phyloP scores from a whole-genome alignment of 202 grass and related monocot species.

The Setaria italica region DNA sequence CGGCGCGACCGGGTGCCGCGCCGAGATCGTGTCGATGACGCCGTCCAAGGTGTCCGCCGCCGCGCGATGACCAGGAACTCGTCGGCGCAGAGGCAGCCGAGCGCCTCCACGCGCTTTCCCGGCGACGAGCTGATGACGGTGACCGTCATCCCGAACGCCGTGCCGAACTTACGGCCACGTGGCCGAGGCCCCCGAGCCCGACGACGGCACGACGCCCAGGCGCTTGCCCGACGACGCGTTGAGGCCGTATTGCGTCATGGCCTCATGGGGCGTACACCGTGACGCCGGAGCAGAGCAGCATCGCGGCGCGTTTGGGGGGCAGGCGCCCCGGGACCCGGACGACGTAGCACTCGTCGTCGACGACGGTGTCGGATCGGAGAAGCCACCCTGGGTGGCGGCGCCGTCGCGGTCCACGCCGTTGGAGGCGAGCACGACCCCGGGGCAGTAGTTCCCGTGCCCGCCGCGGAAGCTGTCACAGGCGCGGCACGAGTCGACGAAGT shows the following conservation, averaged over 20 bases:
- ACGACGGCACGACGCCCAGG: conserved; percentile 34
- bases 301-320: conserved; percentile 70
- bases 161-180: conserved; percentile 56
- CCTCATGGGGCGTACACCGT: conserved; percentile 73
- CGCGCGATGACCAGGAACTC: conserved; percentile 34
- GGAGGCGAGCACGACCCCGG: neutral
- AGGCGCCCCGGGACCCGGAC: neutral
- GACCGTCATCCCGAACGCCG: conserved; percentile 36
- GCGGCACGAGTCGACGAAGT: neutral
- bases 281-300: conserved; percentile 77
- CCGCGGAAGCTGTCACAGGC: too few relatives aligned
- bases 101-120: conserved; percentile 54
- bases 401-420: neutral
- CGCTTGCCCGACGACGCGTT: conserved; percentile 13
- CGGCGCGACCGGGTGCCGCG: conserved; percentile 40
- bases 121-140: conserved; percentile 53
- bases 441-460: neutral
- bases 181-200: conserved; percentile 48
- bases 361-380: too few relatives aligned
- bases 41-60: conserved; percentile 44
- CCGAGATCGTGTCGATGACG: conserved; percentile 59
- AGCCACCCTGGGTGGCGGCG: neutral
- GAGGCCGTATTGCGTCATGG: conserved; percentile 60
- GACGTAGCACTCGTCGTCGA: neutral
- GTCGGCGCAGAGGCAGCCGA: conserved; percentile 45